Base-by-base conservation (phyloP, 139 green algal genomes). In the Pseudopediastrum boryanum region DNA sequence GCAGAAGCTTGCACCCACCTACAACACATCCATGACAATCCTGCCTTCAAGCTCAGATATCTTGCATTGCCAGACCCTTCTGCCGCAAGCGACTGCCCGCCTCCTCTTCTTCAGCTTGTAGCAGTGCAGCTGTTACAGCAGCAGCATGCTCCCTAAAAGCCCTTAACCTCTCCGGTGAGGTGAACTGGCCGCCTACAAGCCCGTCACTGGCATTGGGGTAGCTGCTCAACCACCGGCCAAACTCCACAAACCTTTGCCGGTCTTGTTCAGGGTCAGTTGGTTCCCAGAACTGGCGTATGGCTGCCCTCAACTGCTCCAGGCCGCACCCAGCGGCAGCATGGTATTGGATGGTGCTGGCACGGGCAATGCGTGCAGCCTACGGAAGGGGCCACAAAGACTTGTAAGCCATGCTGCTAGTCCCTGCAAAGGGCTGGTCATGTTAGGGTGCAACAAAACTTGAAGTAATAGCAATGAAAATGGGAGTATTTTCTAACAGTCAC, bases 141-240 rank as follows among this genome's bases (percentile, higher is more conserved):
- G 71, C 71, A 38, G 54, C 68, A 56, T 78, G 71, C 54, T 78
- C 36, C 41, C 50, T 65, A 33, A 70, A 78, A 29, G 71, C 71
- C 54, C 33, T 29, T 0, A 78, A 16, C 3, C 21, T 48, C 51
- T 68, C 71, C 3, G 50, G 35, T 10, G 29, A 52, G n/a, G 29
- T 58, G 54, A 38, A 68, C 27, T 70, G 42, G 16, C 36, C 39
- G 38, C 42, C 71, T 21, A 56, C 50, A 3, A 78, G 39, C 41
- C 71, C 71, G 7, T 70, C 50, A n/a, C 42, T 16, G 12, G 64
- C 16, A 25, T 78, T 23, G 2, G 71, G 71, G 51, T 68, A 78
- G 25, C 25, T 56, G 25, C 69, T 78, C n/a, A 70, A 29, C 71
- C 71, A 78, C 19, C 46, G 46, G 13, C 13, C 12, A 56, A 29